A percentile compares a stretch with the other conserved stretches of the same genome.
Conservation (phyloP, 805 yeast genomes). For the Pichia californica region DNA sequence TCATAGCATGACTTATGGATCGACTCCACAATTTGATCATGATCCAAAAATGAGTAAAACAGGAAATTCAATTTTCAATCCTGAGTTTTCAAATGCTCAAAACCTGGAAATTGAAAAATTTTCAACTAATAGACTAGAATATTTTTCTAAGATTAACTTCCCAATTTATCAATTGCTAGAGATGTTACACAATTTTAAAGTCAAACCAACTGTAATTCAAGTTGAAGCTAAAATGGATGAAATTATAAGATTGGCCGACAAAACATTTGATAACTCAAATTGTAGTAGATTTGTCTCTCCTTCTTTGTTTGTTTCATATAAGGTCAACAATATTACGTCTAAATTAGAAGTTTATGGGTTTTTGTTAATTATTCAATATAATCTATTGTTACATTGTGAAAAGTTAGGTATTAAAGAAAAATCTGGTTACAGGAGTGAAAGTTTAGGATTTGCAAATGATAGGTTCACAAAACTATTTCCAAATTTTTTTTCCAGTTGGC, state of each 20-base stretch:
- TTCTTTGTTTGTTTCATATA: not conserved
- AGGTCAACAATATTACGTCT: slow-evolving; percentile 6
- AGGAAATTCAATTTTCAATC: slow-evolving; percentile 11
- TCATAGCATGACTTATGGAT: slow-evolving; percentile 19
- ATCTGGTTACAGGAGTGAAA: not conserved
- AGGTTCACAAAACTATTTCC: slow-evolving; percentile 2
- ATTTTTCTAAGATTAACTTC: slow-evolving; percentile 15
- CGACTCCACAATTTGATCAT: slow-evolving; percentile 14
- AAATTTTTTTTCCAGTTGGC: slow-evolving; percentile 1
- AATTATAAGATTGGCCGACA: slow-evolving; percentile 9
- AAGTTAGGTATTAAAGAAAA: not conserved
- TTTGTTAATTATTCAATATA: slow-evolving; percentile 12
- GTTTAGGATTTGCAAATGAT: not conserved
- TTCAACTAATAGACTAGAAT: slow-evolving; percentile 15
- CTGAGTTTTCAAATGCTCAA: slow-evolving; percentile 11
- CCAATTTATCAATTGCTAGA: slow-evolving; percentile 18
- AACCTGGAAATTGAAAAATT: slow-evolving; percentile 18
- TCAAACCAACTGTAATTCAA: slow-evolving; percentile 19
- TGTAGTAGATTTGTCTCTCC: slow-evolving; percentile 1
- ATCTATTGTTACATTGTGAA: slow-evolving; percentile 16
- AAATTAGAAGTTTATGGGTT: slow-evolving; percentile 6
- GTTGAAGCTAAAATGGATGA: slow-evolving; percentile 15
- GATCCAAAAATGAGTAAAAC: slow-evolving; percentile 16
- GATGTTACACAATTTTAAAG: slow-evolving; percentile 16
- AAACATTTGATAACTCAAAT: not conserved